Base-by-base conservation (phyloP, 2,329 filamentous ascomycete species). In the Ophiostoma pallidulum region DNA sequence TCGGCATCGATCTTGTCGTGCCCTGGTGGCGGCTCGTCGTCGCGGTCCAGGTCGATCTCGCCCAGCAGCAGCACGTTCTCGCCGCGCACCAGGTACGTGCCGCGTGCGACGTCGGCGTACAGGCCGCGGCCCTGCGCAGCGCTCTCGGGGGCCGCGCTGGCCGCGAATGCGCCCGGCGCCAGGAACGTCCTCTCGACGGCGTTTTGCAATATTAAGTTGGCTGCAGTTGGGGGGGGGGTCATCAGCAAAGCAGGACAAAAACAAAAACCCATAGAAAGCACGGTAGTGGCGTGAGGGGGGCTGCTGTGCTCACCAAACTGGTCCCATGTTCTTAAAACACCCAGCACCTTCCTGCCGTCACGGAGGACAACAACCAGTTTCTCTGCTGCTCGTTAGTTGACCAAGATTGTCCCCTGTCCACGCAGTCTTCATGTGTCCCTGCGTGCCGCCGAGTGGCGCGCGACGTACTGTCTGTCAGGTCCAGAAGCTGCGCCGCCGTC, bases 51-150 rank as follows among this genome's bases (percentile, higher is more conserved):
- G 64, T 98, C 92, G 59, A 98, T 94, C 67, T 97, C 94, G 32
- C 92, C 92, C 16, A 97, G 76, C 38, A 98, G 73, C 44, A 95
- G 74, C n/a, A 98, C 92, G 64, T 98, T 98, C 70, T 98, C 92
- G 56, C 92, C 92, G 50, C 92, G 77, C 39, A 98, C 87, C 31
- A 97, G 77, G 68, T 92, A 97, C 53, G 94, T 80, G 42, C 92
- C 92, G 49, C 88, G 80, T 10, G 80, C 74, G 51, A 94, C 78
- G 63, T 98, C 92, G 51, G 88, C 86, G 63, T 88, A 97, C 44
- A 94, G 62, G 10, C 72, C 72, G 28, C 62, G 60, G 57, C 68
- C 52, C 56, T 63, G 47, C 55, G 65, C 53, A 9, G 60, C 56
- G 8, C 57, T 52, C 52, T 41, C 62, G 52, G 42, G 66, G 59